Evolutionary conservation across 768 basidiomycete species (phyloP), one percentile per base, ranked within the genome.

Genomic region (Kwoniella europaea): DNA sequence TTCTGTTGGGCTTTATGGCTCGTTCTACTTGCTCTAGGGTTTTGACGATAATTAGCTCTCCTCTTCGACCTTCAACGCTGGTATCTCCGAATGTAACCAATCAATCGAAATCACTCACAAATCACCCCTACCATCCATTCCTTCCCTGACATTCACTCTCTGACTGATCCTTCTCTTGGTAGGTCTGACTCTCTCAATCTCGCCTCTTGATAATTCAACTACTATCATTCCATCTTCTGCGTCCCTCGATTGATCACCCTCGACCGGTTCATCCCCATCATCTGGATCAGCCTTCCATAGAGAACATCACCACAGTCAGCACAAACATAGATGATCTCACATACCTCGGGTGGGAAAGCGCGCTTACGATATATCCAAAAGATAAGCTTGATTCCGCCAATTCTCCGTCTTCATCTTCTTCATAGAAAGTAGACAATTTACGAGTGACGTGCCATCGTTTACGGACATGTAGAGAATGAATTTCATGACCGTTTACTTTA

Each of bases 161-260:
- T 61, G 59, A 10, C 54, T 64, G 15, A 58, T 63, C 53, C 35
- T 63, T 35, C 46, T 70, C 46, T 57, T 68, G 9, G 41, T 27
- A 46, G 68, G 68, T 42, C 65, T 70, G n/a, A 60, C 29, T 29
- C 27, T 63, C 7, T 59, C 55, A 20, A 70, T 63, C 27, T 65
- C 62, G 3, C 63, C 68, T 54, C 68, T 13, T 27, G 63, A 65
- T 4, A 70, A 20, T 4, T 22, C 57, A n/a, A 70, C 46, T 0
- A 61, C 42, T 46, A 70, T 64, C n/a, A 53, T 59, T 4, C 63
- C 52, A 1, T 55, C 55, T 13, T 66, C 65, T 4, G 35, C 22
- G 15, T 35, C 63, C 13, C 12, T 18, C 20, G 12, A 10, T 16
- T 64, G 20, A 29, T 35, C 46, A 6, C 53, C 65, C 22, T 66